Evolutionary conservation across 2,329 filamentous ascomycete species (phyloP), one percentile per base, ranked within the genome.

Genomic region (Apiospora phragmitis): DNA sequence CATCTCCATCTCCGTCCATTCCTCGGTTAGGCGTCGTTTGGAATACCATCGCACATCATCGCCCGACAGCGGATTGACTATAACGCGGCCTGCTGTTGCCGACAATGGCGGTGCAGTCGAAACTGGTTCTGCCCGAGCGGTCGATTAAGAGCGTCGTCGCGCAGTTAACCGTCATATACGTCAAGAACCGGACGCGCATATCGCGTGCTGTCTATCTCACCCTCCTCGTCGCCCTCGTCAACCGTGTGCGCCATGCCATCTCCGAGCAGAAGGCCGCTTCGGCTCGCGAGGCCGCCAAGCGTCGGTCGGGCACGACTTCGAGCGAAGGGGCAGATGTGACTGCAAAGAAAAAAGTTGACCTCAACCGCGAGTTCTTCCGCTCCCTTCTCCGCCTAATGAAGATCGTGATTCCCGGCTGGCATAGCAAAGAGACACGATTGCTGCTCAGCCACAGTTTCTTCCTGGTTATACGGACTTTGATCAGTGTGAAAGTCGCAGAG

Each of bases 401-500:
- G 80, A 97, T 99, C 78, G 94, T 97, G 66, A 91, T 99, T 73
- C 96, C 96, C 0, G 93, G 94, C 65, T 97, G 93, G 92, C 88
- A 89, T 78, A 97, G 93, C 81, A 95, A 95, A 80, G 96, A 99
- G 85, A 86, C 95, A 42, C 85, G 95, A 73, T 84, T 99, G 76
- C 84, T 99, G 71, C 87, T 95, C 76, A 97, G 94, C 82, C 96
- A 99, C 80, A 97, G 92, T 78, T 90, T 98, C 76, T 99, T 99
- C 80, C 84, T 99, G 75, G 92, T 99, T 26, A 81, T 98, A 72
- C 86, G 96, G 76, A 98, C 96, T 1, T 84, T 99, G 78, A 94
- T 99, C 76, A 98, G 95, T 82, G 81, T 99, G 76, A 97, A 97
- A 81, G 96, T 99, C 29, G 96, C 96, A 1, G 95, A 97, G 81